Evolutionary conservation across 495 filamentous ascomycete species (phyloP), one percentile per base, ranked within the genome.

Genomic region (Usnea hakonensis): DNA sequence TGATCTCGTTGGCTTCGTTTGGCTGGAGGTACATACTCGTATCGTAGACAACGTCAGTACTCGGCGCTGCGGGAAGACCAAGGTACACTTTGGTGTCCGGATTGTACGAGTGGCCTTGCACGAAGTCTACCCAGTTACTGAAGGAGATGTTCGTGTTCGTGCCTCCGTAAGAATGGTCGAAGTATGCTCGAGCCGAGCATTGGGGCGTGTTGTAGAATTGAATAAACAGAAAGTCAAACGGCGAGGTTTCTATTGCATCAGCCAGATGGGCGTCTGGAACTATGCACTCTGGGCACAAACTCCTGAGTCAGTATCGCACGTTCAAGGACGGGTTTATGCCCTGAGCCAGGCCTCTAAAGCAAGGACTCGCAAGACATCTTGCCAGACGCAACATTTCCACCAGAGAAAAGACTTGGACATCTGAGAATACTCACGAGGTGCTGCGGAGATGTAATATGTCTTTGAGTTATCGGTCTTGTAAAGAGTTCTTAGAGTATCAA

Each of bases 131-230:
- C 88, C 88, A 90, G 58, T 77, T 78, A 17, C 73, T 77, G 70
- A 89, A 86, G 73, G 90, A 89, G 75, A 85, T 90, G 64, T 82
- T 81, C 60, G 72, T 79, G 37, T 55, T 16, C 19, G 30, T 40
- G 41, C 64, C 64, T 21, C 61, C 64, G 32, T 69, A 67, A 3
- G 19, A 61, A 43, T 66, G 64, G 30, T 69, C 62, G 32, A 69
- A 69, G 30, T 62, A 69, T 14, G 67, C 64, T 5, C 67, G 67
- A 58, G 67, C 67, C 16, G 64, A 66, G 43, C 67, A 69, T 69
- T 82, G 81, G 7, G 71, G 78, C 13, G 69, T 59, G 80, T 90
- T 86, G 76, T 89, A 90, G 78, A 89, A 89, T 71, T 89, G 86
- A 21, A 89, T 79, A 68, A 79, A 86, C 38, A 89, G 74, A 55